These are phyloP conservation scores for Chalaropsis ovoidea DNA, from an alignment of 2,329 filamentous ascomycete genomes.

Conservation along the genomic window DNA sequence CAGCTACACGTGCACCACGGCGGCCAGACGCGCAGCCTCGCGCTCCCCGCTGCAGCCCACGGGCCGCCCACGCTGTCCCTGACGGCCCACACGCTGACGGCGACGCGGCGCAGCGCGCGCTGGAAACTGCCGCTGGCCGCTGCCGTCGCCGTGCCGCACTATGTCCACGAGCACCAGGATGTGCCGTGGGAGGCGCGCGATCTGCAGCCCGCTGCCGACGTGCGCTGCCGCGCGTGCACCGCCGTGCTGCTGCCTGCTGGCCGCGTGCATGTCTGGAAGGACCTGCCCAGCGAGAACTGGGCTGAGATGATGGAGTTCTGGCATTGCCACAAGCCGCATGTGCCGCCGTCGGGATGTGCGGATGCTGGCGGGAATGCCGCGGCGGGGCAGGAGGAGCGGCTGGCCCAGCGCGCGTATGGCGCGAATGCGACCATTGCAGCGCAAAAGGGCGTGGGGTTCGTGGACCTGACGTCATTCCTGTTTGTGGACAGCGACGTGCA, in stretches of 20 bases:
- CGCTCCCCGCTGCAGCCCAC: constrained; percentile 38
- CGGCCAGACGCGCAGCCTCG: constrained; percentile 32
- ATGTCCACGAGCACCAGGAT: constrained; percentile 33
- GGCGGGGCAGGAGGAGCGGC: constrained; percentile 37
- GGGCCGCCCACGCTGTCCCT: constrained; percentile 32
- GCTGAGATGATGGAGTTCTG: constrained; percentile 99
- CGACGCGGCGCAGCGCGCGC: constrained; percentile 33
- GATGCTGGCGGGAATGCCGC: not conserved
- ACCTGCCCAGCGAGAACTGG: constrained; percentile 93
- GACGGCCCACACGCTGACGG: constrained; percentile 26
- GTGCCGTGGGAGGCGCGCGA: constrained; percentile 49
- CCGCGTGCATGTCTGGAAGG: constrained; percentile 60
- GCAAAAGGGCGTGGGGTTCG: constrained; percentile 57
- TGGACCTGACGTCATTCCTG: constrained; percentile 71
- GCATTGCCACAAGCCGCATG: constrained; percentile 92
- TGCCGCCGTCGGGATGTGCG: constrained; percentile 36
- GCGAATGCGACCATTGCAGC: constrained; percentile 65
- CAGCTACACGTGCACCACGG: constrained; percentile 42
- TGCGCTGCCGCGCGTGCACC: constrained; percentile 39
- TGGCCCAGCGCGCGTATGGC: constrained; percentile 66
- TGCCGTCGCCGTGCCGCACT: constrained; percentile 28
- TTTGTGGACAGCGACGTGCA: constrained; percentile 57
- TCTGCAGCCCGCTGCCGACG: constrained; percentile 34
- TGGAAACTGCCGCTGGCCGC: constrained; percentile 45
- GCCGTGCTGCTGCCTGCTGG: constrained; percentile 34